These are phyloP conservation scores for Trapa bicornis DNA, from an alignment of 345 rosid genomes.

Conservation along the genomic window DNA sequence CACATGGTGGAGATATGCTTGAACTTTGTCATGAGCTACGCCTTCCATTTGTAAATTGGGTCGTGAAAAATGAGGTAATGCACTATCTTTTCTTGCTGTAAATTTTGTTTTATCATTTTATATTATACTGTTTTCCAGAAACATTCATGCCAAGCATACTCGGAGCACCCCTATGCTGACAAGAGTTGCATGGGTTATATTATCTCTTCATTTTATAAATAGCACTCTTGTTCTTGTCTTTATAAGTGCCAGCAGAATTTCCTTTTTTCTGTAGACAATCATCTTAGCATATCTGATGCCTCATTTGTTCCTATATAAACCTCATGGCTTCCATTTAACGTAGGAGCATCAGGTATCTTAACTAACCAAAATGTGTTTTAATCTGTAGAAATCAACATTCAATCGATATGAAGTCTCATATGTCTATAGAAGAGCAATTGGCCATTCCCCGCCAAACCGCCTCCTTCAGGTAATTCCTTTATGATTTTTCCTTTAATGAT, in stretches of 20 bases:
- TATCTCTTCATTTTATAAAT: not conserved
- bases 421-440: constrained; percentile 82
- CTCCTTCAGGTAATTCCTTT: constrained; percentile 56
- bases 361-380: constrained; percentile 9
- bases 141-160: not conserved
- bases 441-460: constrained; percentile 88
- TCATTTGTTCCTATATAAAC: not conserved
- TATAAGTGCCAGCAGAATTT: too few relatives aligned
- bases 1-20: constrained; percentile 82
- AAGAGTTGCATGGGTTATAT: not conserved
- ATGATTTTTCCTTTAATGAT: not conserved
- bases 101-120: not conserved
- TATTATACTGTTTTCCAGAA: not conserved
- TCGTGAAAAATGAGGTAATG: constrained; percentile 50
- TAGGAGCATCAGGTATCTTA: not conserved
- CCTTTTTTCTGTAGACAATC: not conserved
- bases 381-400: constrained; percentile 68
- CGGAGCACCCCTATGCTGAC: not conserved
- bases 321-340: not conserved
- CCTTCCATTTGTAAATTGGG: constrained; percentile 71
- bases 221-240: not conserved
- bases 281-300: not conserved
- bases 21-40: constrained; percentile 91
- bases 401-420: constrained; percentile 72
- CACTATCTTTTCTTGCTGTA: not conserved